Conservation (phyloP, 805 yeast genomes). For the Yarrowia yakushimensis region DNA sequence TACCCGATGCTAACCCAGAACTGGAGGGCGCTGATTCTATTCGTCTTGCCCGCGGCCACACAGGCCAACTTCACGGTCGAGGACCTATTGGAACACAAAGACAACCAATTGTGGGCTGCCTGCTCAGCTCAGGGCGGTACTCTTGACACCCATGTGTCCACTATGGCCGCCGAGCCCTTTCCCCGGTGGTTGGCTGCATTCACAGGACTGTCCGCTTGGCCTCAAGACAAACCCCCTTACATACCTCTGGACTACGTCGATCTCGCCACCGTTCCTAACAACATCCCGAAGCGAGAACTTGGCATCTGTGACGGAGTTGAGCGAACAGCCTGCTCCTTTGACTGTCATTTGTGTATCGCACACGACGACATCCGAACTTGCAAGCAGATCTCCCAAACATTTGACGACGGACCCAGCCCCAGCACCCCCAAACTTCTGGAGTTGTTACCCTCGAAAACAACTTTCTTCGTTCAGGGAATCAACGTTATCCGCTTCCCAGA, state of each 20-base stretch:
- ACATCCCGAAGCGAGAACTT: constrained; percentile 30
- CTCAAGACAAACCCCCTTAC: constrained; percentile 75
- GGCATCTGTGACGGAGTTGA: constrained; percentile 56
- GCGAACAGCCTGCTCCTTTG: constrained; percentile 70
- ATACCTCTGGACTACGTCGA: constrained; percentile 73
- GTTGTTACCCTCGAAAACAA: constrained; percentile 52
- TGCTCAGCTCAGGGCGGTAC: constrained; percentile 1
- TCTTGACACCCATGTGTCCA: background rate
- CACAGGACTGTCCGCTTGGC: constrained; percentile 79
- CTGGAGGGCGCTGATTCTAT: constrained; percentile 12
- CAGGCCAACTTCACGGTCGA: constrained; percentile 17
- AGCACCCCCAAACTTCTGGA: constrained; percentile 60
- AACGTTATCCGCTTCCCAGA: constrained; percentile 77
- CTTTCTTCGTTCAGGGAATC: constrained; percentile 83
- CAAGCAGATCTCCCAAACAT: constrained; percentile 72
- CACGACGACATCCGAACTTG: constrained; percentile 77
- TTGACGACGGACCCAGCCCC: constrained; percentile 92
- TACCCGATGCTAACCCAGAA: constrained; percentile 10
- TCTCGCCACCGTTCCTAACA: constrained; percentile 51
- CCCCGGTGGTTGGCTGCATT: constrained; percentile 77
- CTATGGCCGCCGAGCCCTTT: constrained; percentile 45
- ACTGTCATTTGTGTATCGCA: constrained; percentile 74
- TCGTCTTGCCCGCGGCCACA: background rate
- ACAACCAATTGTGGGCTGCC: constrained; percentile 16
- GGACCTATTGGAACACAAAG: constrained; percentile 17